These are phyloP conservation scores for Psilocybe sp. DNA, from an alignment of 768 basidiomycete genomes.

Conservation along the genomic window DNA sequence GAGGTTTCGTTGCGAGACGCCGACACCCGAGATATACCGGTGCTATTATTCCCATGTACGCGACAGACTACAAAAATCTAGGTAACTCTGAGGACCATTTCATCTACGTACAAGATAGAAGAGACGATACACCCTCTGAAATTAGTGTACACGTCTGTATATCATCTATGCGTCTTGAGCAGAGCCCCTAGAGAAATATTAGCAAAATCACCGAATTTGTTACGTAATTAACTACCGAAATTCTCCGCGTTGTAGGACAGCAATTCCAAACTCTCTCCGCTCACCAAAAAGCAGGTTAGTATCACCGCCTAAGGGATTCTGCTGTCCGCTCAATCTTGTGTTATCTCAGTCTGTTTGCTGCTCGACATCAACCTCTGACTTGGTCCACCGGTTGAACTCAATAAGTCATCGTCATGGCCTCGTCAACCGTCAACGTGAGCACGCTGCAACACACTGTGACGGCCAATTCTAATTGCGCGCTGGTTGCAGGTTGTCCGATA, in stretches of 20 bases:
- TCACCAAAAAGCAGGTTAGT: slow-evolving; percentile 33
- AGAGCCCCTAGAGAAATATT: slow-evolving; percentile 28
- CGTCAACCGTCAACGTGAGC: slow-evolving; percentile 75
- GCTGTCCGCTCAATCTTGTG: not conserved
- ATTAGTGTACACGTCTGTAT: too few relatives aligned
- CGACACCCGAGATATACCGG: too few relatives aligned
- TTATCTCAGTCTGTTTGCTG: slow-evolving; percentile 11
- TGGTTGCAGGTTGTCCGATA: slow-evolving; percentile 83
- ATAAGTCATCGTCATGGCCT: slow-evolving; percentile 52
- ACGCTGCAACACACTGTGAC: slow-evolving; percentile 2
- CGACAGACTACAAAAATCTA: too few relatives aligned
- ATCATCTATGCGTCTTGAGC: too few relatives aligned
- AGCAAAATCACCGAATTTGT: not conserved
- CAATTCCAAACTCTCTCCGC: slow-evolving; percentile 24
- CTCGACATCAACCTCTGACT: slow-evolving; percentile 25
- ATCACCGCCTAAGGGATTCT: not conserved
- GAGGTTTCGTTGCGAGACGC: too few relatives aligned
- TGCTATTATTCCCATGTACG: too few relatives aligned
- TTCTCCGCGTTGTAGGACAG: slow-evolving; percentile 34
- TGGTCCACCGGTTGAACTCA: slow-evolving; percentile 25
- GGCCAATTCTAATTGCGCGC: slow-evolving; percentile 7
- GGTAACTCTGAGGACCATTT: too few relatives aligned
- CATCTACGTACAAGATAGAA: too few relatives aligned
- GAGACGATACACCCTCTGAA: too few relatives aligned
- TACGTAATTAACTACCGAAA: slow-evolving; percentile 43